Conservation (phyloP, 257 asterid genomes). For the Echium plantagineum region DNA sequence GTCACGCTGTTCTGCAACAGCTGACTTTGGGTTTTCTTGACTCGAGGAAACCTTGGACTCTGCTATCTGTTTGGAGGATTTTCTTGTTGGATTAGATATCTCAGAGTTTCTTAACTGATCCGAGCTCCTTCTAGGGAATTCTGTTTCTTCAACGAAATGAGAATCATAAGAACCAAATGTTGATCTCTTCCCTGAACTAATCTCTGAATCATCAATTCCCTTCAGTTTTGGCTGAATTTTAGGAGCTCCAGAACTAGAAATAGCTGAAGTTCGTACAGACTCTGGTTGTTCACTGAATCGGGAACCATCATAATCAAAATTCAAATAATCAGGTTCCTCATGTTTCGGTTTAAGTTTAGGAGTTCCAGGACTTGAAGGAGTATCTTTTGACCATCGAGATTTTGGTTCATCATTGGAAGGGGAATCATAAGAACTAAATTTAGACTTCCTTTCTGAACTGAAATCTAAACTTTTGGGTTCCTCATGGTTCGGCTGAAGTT, state of each 20-base stretch:
- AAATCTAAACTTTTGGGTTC: not conserved
- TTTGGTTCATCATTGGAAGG: conserved; percentile 21
- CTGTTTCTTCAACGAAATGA: conserved; percentile 20
- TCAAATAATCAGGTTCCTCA: not conserved
- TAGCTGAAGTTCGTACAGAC: not conserved
- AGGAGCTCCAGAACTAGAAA: conserved; percentile 11
- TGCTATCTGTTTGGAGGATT: conserved; percentile 17
- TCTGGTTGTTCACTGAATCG: not conserved
- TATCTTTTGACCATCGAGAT: conserved; percentile 2
- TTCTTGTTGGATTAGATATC: conserved; percentile 10
- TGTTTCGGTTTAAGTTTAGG: not conserved
- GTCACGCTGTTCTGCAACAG: conserved; percentile 18
- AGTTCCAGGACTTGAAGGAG: not conserved
- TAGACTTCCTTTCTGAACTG: conserved; percentile 19
- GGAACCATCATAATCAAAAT: not conserved
- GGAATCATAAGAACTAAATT: conserved; percentile 11
- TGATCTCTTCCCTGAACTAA: conserved; percentile 17
- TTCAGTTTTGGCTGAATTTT: not conserved
- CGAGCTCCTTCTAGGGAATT: conserved; percentile 5
- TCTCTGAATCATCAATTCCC: not conserved
- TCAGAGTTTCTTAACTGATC: conserved; percentile 4
- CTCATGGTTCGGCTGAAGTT: conserved; percentile 8
- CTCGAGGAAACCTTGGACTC: conserved; percentile 22
- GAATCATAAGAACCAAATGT: conserved; percentile 12
- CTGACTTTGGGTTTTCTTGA: conserved; percentile 12